Conservation (phyloP, 169 alveolate species). For the Babesia ovis region DNA sequence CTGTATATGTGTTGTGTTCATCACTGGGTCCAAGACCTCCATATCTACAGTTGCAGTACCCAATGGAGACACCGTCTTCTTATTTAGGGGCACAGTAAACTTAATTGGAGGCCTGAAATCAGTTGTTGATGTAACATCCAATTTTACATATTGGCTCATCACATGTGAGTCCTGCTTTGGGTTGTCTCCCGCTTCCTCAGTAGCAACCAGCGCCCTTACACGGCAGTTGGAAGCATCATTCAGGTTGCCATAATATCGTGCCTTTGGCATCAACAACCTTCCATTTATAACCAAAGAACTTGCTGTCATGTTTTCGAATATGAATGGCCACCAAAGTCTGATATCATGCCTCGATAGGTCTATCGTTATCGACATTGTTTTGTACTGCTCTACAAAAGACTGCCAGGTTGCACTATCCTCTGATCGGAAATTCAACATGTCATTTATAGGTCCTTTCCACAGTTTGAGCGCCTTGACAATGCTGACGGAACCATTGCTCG, state of each 20-base stretch:
- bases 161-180: background rate
- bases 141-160: slow-evolving; percentile 28
- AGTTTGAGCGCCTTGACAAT: slow-evolving; percentile 3
- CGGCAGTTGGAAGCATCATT: slow-evolving; percentile 49
- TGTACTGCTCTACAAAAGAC: slow-evolving; percentile 35
- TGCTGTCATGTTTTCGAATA: slow-evolving; percentile 55
- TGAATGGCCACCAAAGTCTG: slow-evolving; percentile 62
- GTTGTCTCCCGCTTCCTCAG: background rate
- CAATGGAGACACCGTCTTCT: background rate
- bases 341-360: slow-evolving; percentile 44
- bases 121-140: slow-evolving; percentile 59
- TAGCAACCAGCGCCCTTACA: slow-evolving; percentile 38
- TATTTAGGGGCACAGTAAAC: slow-evolving; percentile 12
- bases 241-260: slow-evolving; percentile 30
- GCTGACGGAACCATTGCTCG: slow-evolving; percentile 10
- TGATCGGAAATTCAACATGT: background rate
- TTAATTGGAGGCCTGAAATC: slow-evolving; percentile 64
- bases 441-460: slow-evolving; percentile 3
- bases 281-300: slow-evolving; percentile 40
- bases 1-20: background rate
- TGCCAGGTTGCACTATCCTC: background rate
- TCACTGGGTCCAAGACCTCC: slow-evolving; percentile 9
- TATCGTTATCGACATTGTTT: slow-evolving; percentile 33
- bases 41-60: background rate
- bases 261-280: slow-evolving; percentile 33